Evolutionary conservation across 331 rosid genomes (phyloP), one percentile per base, ranked within the genome.

Genomic region (Quercus lobata): DNA sequence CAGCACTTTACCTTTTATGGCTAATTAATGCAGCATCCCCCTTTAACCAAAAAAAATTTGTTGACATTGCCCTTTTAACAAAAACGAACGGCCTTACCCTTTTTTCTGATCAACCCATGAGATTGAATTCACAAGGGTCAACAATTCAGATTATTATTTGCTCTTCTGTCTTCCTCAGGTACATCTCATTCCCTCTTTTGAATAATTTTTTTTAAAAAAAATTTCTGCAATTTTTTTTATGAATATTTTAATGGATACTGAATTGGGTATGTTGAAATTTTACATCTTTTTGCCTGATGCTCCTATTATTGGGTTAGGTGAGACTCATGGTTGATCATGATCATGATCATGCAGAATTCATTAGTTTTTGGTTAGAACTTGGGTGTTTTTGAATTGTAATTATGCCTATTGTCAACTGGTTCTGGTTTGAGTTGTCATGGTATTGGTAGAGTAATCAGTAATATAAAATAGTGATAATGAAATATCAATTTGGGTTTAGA

Each of bases 161-260:
- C 58, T 66, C 9, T 76, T 57, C 44, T 32, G 63, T 83, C 44
- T 1, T 53, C 32, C 84, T 5, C 61, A 79, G 81, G 80, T 78
- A 49, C 29, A 22, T 72, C 72, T 18, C 25, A 61, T 10, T 49
- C 54, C 54, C 55, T 24, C 19, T 8, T 4, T 65, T 65, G 71
- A 30, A 6, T 11, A 11, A 14, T n/a, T 49, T 32, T 0, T 22
- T 19, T 54, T 17, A 30, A 30, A 3, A 27, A 5, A 35, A 35
- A 0, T 1, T 6, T 37, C 25, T 29, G 35, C 15, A 18, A 9
- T 22, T 12, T 32, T 24, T 9, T 5, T 22, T 57, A 15, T 21
- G 41, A 69, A 56, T 78, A 16, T 34, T 56, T 55, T 69, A 9
- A 5, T 34, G 12, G 37, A 57, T 24, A 56, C 61, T 56, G 14